Conservation (phyloP, 2,329 filamentous ascomycete genomes). For the Aspergillus novoparasiticus region DNA sequence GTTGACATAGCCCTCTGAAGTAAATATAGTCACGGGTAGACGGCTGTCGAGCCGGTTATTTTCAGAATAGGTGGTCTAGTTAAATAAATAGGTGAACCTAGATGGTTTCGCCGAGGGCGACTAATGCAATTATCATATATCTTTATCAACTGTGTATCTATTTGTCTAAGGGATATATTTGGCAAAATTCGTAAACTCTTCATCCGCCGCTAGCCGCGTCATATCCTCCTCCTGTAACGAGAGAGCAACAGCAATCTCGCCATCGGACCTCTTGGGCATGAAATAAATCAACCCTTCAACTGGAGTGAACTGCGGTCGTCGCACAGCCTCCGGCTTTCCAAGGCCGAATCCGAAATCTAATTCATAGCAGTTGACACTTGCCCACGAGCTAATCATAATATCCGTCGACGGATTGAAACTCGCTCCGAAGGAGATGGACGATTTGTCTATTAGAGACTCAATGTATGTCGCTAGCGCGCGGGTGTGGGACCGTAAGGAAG, state of each 20-base stretch:
- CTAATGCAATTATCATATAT: neutral
- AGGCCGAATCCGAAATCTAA: slow-evolving; percentile 51
- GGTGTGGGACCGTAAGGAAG: slow-evolving; percentile 33
- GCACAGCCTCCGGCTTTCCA: slow-evolving; percentile 51
- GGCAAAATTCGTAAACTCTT: slow-evolving; percentile 45
- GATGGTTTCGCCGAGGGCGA: neutral
- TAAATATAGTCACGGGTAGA: no score
- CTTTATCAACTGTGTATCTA: neutral
- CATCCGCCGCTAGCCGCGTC: slow-evolving; percentile 46
- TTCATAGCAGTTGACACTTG: slow-evolving; percentile 48
- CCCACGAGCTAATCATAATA: slow-evolving; percentile 60
- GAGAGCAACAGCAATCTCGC: slow-evolving; percentile 49
- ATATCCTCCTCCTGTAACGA: slow-evolving; percentile 55
- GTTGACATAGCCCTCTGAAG: no score
- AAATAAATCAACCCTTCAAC: slow-evolving; percentile 55
- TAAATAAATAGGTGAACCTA: neutral
- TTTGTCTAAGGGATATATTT: neutral
- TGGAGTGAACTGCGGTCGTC: slow-evolving; percentile 51
- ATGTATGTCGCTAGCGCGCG: slow-evolving; percentile 49
- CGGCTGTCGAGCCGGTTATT: no score
- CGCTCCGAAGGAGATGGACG: slow-evolving; percentile 24
- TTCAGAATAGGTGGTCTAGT: neutral
- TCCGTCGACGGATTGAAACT: slow-evolving; percentile 44
- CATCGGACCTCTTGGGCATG: slow-evolving; percentile 48
- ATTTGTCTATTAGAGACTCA: slow-evolving; percentile 36